Evolutionary conservation across 1,284 basidiomycete species (phyloP).

Genomic region (Ceratobasidium sp.): DNA sequence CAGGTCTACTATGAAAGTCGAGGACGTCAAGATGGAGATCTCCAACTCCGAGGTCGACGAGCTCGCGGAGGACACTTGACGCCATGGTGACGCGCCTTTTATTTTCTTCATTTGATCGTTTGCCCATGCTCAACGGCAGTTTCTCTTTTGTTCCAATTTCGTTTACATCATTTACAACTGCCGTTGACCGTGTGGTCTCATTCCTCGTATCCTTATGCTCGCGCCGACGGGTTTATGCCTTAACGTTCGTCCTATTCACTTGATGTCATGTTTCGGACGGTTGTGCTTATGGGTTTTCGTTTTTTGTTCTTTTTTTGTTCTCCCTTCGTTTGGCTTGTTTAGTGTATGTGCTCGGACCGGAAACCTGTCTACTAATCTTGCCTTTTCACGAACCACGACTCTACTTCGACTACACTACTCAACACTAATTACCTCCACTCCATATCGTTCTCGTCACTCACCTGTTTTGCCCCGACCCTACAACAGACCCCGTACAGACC

Average conservation of each 20-base stretch:
- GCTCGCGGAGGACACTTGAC: slow-evolving; percentile 1
- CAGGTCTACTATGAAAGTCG: neutral
- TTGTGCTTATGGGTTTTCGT: neutral
- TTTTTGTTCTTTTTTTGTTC: neutral
- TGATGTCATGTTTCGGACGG: neutral
- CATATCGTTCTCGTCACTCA: neutral
- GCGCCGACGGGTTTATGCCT: neutral
- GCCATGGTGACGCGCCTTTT: neutral
- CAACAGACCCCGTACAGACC: slow-evolving; percentile 1
- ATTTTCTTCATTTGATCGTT: neutral
- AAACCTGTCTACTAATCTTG: neutral
- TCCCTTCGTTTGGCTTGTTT: neutral
- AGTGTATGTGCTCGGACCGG: neutral
- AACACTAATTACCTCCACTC: neutral
- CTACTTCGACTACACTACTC: neutral
- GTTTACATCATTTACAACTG: neutral
- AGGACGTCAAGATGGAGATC: neutral
- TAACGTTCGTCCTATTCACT: neutral
- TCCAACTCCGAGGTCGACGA: neutral
- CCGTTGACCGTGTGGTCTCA: neutral
- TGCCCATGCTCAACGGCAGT: slow-evolving; percentile 1
- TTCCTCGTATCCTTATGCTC: slow-evolving; percentile 7
- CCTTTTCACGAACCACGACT: neutral
- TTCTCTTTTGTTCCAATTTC: too few species aligned
- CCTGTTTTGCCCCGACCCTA: neutral